Percentiles rank a stretch among this genome's conserved stretches.
These are phyloP conservation scores for Diaporthe humulicola DNA, from an alignment of 2,329 filamentous ascomycete genomes.

Conservation along the genomic window DNA sequence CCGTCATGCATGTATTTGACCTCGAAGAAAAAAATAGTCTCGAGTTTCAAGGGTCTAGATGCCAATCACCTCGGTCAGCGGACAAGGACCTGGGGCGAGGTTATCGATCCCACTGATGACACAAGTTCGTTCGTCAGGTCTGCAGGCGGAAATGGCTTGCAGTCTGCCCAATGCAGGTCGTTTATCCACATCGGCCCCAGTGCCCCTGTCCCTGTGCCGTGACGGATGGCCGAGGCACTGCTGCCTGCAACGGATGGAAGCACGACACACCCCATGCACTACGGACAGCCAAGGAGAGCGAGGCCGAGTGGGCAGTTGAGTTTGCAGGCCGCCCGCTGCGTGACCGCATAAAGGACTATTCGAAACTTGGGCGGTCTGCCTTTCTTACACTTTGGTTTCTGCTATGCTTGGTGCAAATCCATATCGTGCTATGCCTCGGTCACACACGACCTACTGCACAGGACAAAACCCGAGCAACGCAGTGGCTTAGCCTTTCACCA, in stretches of 20 bases:
- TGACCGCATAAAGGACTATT: conserved; percentile 18
- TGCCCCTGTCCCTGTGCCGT: neutral
- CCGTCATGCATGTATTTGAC: neutral
- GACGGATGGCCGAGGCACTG: conserved; percentile 16
- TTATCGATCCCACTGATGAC: conserved; percentile 2
- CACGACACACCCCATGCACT: conserved; percentile 14
- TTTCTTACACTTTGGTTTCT: conserved; percentile 37
- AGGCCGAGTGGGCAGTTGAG: neutral
- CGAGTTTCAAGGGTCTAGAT: neutral
- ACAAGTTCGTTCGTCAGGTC: neutral
- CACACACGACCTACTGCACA: neutral
- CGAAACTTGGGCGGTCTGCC: conserved; percentile 12
- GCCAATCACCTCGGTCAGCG: neutral
- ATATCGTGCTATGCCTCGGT: neutral
- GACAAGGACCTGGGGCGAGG: neutral
- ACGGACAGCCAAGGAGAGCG: neutral
- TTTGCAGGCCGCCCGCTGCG: conserved; percentile 9
- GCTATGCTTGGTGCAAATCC: neutral
- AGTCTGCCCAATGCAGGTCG: conserved; percentile 18
- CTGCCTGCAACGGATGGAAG: conserved; percentile 19
- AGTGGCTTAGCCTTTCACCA: neutral
- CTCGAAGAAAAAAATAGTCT: neutral
- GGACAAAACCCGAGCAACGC: neutral
- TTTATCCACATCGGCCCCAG: conserved; percentile 30
- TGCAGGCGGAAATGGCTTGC: conserved; percentile 36